A percentile compares a stretch with the other conserved stretches of the same genome.
Evolutionary conservation across 768 basidiomycete genomes (phyloP).

Genomic region (Trametes gibbosa): DNA sequence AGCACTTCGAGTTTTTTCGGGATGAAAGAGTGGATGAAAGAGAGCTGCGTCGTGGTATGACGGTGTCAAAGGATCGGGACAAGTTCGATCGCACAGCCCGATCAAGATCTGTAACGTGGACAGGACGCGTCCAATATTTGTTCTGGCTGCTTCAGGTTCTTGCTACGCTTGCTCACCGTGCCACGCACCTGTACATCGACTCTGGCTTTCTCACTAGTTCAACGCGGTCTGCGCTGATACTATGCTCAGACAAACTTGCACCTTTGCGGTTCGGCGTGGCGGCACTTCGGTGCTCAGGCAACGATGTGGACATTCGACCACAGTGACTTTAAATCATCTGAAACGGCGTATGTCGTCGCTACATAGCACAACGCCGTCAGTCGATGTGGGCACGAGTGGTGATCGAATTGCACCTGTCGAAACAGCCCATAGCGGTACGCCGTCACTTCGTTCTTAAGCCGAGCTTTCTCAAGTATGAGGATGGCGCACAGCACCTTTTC

Average conservation of each 20-base stretch:
- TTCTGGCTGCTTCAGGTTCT: too few species aligned
- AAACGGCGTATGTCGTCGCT: neutral
- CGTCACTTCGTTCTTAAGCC: too few species aligned
- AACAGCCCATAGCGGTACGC: neutral
- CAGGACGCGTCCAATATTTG: too few species aligned
- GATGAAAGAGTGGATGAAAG: too few species aligned
- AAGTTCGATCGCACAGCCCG: too few species aligned
- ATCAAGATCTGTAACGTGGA: too few species aligned
- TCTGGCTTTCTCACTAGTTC: neutral
- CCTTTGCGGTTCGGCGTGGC: neutral
- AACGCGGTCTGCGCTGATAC: neutral
- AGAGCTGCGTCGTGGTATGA: too few species aligned
- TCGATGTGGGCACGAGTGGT: too few species aligned
- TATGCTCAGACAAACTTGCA: neutral
- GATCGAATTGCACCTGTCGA: neutral
- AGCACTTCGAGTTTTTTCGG: too few species aligned
- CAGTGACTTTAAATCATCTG: neutral
- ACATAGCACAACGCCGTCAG: neutral
- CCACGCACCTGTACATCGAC: too few species aligned
- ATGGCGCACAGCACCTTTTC: slow-evolving; percentile 26
- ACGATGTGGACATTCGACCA: neutral
- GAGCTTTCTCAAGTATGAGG: neutral
- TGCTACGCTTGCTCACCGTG: too few species aligned
- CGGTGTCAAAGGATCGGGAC: too few species aligned
- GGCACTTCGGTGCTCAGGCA: neutral